Evolutionary conservation across 768 basidiomycete genomes (phyloP).

Genomic region (Phaffia australis): DNA sequence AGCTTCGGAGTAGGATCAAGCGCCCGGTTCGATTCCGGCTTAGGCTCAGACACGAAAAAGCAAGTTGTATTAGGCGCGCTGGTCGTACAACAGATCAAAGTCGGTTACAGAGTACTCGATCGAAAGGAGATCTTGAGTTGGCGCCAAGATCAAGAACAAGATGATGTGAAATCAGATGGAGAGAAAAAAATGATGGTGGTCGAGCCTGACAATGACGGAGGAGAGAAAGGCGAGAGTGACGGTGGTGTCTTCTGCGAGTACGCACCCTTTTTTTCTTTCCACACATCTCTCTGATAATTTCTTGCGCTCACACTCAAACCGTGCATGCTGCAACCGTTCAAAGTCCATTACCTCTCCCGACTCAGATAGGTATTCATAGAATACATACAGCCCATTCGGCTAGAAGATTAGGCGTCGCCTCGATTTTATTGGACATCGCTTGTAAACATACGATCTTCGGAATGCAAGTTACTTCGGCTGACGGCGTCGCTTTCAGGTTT

Average conservation of each 20-base stretch:
- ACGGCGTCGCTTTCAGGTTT: conserved; percentile 29
- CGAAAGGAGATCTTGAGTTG: conserved; percentile 1
- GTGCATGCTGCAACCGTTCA: neutral
- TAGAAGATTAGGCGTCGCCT: conserved; percentile 10
- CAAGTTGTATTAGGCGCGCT: conserved; percentile 16
- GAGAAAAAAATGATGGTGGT: neutral
- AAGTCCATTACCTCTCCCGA: conserved; percentile 9
- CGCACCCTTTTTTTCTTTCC: conserved; percentile 1
- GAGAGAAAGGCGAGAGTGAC: neutral
- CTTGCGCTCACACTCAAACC: neutral
- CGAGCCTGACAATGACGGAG: neutral
- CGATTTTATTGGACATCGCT: conserved; percentile 10
- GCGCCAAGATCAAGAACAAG: neutral
- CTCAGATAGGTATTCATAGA: conserved; percentile 21
- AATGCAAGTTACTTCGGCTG: neutral
- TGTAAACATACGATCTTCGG: conserved; percentile 15
- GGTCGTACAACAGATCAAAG: conserved; percentile 22
- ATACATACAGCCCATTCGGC: conserved; percentile 13
- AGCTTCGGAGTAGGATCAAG: too few relatives aligned
- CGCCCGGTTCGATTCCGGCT: too few relatives aligned
- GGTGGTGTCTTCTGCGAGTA: conserved; percentile 27
- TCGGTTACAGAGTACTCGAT: conserved; percentile 6
- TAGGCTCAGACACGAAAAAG: neutral
- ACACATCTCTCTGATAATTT: neutral
- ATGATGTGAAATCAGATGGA: conserved; percentile 1